Percentiles rank a stretch among this genome's conserved stretches.
These are phyloP conservation scores for Sphaerulina populicola DNA, from an alignment of 2,329 filamentous ascomycete genomes.

Conservation along the genomic window DNA sequence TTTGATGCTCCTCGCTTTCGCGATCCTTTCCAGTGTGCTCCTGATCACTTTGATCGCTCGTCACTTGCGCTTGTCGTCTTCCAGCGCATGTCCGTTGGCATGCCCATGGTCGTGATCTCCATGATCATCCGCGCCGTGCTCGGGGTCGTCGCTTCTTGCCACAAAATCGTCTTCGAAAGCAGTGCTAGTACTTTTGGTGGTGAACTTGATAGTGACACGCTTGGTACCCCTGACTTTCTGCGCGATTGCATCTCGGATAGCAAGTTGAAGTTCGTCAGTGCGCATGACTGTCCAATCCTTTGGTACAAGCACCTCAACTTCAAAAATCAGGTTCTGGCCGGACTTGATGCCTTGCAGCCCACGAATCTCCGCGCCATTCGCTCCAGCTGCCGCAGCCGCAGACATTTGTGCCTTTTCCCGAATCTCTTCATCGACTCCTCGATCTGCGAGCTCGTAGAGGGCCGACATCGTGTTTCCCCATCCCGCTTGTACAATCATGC, in stretches of 20 bases:
- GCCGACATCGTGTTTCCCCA: conserved; percentile 75
- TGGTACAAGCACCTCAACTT: conserved; percentile 77
- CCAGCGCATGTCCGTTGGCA: conserved; percentile 14
- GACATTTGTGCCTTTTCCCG: conserved; percentile 57
- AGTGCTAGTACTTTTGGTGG: conserved; percentile 41
- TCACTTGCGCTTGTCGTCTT: conserved; percentile 18
- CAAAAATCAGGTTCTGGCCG: conserved; percentile 90
- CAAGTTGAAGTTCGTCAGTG: conserved; percentile 61
- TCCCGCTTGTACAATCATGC: conserved; percentile 87
- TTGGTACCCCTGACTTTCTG: conserved; percentile 74
- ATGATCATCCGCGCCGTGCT: conserved; percentile 18
- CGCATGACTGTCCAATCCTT: conserved; percentile 66
- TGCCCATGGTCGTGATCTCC: conserved; percentile 24
- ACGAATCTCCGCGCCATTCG: conserved; percentile 53
- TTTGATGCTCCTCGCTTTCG: no score
- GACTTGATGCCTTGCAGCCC: conserved; percentile 87
- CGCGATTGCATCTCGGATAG: conserved; percentile 64
- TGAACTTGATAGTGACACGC: conserved; percentile 74
- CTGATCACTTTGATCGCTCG: neutral
- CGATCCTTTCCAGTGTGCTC: neutral
- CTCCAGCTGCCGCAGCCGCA: conserved; percentile 41
- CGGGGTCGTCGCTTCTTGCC: conserved; percentile 9
- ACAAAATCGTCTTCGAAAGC: conserved; percentile 64
- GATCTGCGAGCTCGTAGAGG: conserved; percentile 83
- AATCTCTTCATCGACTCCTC: conserved; percentile 77